A percentile compares a stretch with the other conserved stretches of the same genome.
These are phyloP conservation scores for Ophiosphaerella narmari DNA, from an alignment of 2,329 filamentous ascomycete genomes.

Conservation along the genomic window DNA sequence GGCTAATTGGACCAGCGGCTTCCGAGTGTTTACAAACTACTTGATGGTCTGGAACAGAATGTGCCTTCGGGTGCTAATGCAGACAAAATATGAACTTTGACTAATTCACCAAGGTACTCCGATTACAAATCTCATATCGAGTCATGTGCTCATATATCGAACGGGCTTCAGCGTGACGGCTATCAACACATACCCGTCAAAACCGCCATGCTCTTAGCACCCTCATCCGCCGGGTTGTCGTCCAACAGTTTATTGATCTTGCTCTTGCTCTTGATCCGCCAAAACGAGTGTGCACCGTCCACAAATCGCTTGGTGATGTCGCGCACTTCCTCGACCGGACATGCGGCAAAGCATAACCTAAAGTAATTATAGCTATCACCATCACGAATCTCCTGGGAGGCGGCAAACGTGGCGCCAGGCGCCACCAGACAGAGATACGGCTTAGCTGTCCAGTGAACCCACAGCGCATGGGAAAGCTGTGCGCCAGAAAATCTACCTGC, in stretches of 20 bases:
- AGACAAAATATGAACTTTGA: no score
- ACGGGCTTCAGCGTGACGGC: not conserved
- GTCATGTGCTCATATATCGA: not conserved
- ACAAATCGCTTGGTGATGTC: conserved; percentile 67
- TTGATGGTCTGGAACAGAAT: not conserved
- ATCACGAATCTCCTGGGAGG: conserved; percentile 63
- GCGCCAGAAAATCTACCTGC: conserved; percentile 59
- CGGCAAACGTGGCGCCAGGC: conserved; percentile 75
- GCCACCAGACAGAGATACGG: conserved; percentile 72
- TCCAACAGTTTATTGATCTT: conserved; percentile 67
- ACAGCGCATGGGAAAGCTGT: conserved; percentile 67
- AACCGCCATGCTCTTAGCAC: conserved; percentile 31
- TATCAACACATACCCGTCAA: conserved; percentile 38
- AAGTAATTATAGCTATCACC: conserved; percentile 72
- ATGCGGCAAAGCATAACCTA: conserved; percentile 83
- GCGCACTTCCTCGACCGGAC: conserved; percentile 71
- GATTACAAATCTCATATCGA: no score
- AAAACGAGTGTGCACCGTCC: conserved; percentile 74
- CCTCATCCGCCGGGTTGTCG: conserved; percentile 34
- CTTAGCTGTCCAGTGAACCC: conserved; percentile 71
- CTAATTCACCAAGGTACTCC: no score
- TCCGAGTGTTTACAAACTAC: not conserved
- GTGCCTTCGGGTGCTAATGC: no score
- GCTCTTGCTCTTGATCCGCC: conserved; percentile 70
- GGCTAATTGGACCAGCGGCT: not conserved